phyloP scores from a whole-genome alignment of 1,284 basidiomycete species.

The Heterobasidion occidentale region DNA sequence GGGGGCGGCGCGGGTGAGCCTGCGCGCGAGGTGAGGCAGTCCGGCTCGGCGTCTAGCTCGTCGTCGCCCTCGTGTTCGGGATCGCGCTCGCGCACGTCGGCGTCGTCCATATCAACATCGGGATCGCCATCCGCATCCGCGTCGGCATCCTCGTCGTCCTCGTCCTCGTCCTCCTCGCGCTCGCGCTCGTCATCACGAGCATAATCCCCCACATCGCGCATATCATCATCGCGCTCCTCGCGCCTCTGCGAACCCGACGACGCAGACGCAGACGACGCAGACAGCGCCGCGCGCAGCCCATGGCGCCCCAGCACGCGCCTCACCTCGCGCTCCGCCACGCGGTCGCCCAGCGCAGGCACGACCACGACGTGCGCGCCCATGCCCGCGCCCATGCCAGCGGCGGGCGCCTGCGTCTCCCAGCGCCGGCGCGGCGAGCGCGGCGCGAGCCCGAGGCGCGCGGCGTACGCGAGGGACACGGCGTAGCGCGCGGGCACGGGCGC shows the following conservation, averaged over 20 bases:
- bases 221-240: too few relatives aligned
- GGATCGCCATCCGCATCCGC: not conserved
- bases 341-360: conserved; percentile 50
- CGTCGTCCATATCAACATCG: not conserved
- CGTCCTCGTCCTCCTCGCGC: not conserved
- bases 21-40: conserved; percentile 35
- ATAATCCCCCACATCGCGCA: not conserved
- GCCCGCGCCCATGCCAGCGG: conserved; percentile 13
- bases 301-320: conserved; percentile 45
- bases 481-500: not conserved
- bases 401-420: conserved; percentile 10
- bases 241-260: too few relatives aligned
- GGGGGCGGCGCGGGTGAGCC: conserved; percentile 35
- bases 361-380: conserved; percentile 34
- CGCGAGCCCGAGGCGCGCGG: conserved; percentile 1
- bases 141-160: not conserved
- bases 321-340: conserved; percentile 52
- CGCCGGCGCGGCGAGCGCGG: conserved; percentile 9
- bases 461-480: not conserved
- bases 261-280: not conserved
- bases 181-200: not conserved
- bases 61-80: not conserved
- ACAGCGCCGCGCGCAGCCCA: conserved; percentile 20
- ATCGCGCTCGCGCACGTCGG: not conserved
- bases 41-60: conserved; percentile 20